Conservation (phyloP, 1,284 basidiomycete genomes). For the Marasmius fiardii region DNA sequence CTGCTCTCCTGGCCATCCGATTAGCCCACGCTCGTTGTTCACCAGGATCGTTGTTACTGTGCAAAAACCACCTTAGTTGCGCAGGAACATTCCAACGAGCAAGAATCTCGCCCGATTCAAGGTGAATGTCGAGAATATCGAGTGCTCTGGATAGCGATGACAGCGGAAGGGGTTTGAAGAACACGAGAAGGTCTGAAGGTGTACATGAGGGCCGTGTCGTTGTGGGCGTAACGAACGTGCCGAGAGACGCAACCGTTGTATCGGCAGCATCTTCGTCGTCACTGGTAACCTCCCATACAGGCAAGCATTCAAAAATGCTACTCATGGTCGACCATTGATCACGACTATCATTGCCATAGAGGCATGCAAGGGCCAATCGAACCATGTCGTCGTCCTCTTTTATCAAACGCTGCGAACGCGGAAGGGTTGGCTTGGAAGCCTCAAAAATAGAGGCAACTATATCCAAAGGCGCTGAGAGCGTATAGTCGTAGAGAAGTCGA, state of each 20-base stretch:
- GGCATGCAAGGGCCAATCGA: conserved; percentile 78
- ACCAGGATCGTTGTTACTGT: conserved; percentile 58
- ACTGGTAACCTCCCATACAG: conserved; percentile 74
- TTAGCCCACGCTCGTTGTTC: conserved; percentile 87
- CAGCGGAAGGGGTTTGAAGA: conserved; percentile 76
- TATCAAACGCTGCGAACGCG: conserved; percentile 67
- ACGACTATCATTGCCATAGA: conserved; percentile 80
- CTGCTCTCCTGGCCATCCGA: conserved; percentile 76
- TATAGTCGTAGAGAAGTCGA: conserved; percentile 72
- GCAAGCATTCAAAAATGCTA: conserved; percentile 89
- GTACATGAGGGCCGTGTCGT: conserved; percentile 54
- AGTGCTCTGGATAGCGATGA: conserved; percentile 76
- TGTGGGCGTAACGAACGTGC: conserved; percentile 74
- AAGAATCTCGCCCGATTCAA: conserved; percentile 91
- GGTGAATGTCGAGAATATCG: conserved; percentile 88
- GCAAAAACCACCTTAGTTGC: conserved; percentile 82
- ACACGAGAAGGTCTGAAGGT: conserved; percentile 74
- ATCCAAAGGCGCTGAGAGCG: conserved; percentile 66
- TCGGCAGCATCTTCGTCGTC: conserved; percentile 69
- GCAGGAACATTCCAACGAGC: conserved; percentile 82
- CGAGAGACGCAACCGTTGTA: conserved; percentile 77
- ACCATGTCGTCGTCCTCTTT: conserved; percentile 81
- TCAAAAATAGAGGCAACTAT: conserved; percentile 78
- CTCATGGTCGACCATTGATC: conserved; percentile 84
- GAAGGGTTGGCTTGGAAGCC: conserved; percentile 84